Base-by-base conservation (phyloP, 2,329 filamentous ascomycete species). In the Botrytis elliptica region DNA sequence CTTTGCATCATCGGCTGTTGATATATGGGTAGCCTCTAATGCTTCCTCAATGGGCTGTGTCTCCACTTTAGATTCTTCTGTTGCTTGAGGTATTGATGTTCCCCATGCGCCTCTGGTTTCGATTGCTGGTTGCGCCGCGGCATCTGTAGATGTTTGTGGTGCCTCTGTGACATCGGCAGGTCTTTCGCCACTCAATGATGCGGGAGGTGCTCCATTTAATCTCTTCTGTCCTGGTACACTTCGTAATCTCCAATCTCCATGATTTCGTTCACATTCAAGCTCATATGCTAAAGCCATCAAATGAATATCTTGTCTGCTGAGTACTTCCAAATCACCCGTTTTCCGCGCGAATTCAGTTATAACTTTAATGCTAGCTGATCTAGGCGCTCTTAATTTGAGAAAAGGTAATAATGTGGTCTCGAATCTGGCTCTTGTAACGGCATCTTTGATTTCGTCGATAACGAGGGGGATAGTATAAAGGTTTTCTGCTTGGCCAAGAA, bases 211-310 rank as follows among this genome's bases (percentile, higher is more conserved):
- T 4, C 93, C 93, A 81, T 95, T 95, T 73, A 95, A 81, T 1
- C 88, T 82, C 82, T 94, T 95, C 82, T 97, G 94, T 0, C 91
- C 92, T 0, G 95, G 95, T 4, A 88, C 87, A 74, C 88, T 93
- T 75, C 95, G 87, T 82, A 98, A 80, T 74, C 95, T 88, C 92
- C 93, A 97, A 81, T 97, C 91, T 2, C 95, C 95, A n/a, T 91
- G 90, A 81, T 97, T 97, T 74, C 91, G 86, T 85, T 98, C 95
- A 79, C 93, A 92, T 79, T 98, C 95, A n/a, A 98, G 82, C 82
- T 99, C 96, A 82, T 98, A 98, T 1, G 94, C 92, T 73, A 99
- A 85, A 14, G 95, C 96, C 80, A 98, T 85, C 59, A 99, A 88
- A 78, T 97, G 92, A 75, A 98, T 85, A 89, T 99, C 96, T 1